A percentile compares a stretch with the other conserved stretches of the same genome.
These are phyloP conservation scores for Colletotrichum paranaense DNA, from an alignment of 2,329 filamentous ascomycete genomes.

Conservation along the genomic window DNA sequence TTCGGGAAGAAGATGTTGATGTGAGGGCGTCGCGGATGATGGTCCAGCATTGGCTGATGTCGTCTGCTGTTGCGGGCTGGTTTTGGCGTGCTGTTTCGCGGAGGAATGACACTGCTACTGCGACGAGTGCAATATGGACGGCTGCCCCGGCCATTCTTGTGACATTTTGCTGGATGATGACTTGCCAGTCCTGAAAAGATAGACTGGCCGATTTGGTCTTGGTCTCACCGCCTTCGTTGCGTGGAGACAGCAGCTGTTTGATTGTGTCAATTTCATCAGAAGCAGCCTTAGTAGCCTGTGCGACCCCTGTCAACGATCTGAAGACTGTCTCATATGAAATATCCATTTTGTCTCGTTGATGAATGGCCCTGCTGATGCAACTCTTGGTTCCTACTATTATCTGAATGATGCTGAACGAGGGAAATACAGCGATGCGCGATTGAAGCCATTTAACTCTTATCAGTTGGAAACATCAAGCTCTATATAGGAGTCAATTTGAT, in stretches of 20 bases:
- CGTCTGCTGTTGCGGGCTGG: neutral
- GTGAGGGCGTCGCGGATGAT: neutral
- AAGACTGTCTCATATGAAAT: neutral
- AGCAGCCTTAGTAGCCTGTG: neutral
- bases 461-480: neutral
- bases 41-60: slow-evolving; percentile 1
- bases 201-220: neutral
- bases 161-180: neutral
- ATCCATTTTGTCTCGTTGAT: neutral
- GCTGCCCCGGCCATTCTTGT: neutral
- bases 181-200: neutral
- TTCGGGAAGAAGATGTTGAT: neutral
- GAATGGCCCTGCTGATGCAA: neutral
- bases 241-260: neutral
- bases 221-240: neutral
- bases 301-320: neutral
- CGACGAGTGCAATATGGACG: neutral
- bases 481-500: neutral
- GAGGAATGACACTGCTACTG: slow-evolving; percentile 5
- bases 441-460: neutral
- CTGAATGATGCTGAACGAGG: neutral
- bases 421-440: neutral
- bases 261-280: neutral
- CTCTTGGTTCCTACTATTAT: neutral
- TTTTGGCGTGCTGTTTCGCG: slow-evolving; percentile 7